Conservation (phyloP, 495 filamentous ascomycete species). For the Penicillium fimorum region DNA sequence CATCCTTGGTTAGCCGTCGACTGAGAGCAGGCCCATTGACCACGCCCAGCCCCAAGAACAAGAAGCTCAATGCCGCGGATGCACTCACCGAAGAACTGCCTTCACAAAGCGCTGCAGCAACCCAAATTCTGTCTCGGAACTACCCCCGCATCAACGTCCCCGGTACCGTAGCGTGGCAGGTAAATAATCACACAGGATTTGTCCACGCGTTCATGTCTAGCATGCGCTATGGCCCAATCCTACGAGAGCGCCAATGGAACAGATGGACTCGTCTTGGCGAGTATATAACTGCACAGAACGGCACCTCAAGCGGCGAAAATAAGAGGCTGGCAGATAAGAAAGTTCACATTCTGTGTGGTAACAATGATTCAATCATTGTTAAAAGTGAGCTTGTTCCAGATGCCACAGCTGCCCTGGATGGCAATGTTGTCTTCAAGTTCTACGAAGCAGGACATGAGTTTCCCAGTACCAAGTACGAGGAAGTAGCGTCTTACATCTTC, state of each 20-base stretch:
- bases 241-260: slow-evolving; percentile 43
- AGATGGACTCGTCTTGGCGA: slow-evolving; percentile 58
- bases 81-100: slow-evolving; percentile 42
- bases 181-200: slow-evolving; percentile 54
- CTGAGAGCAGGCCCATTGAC: slow-evolving; percentile 48
- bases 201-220: slow-evolving; percentile 57
- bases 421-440: slow-evolving; percentile 47
- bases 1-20: slow-evolving; percentile 52
- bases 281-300: slow-evolving; percentile 46
- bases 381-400: slow-evolving; percentile 58
- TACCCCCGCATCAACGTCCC: slow-evolving; percentile 47
- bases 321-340: slow-evolving; percentile 45
- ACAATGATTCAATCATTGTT: slow-evolving; percentile 52
- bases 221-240: slow-evolving; percentile 57
- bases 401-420: slow-evolving; percentile 48
- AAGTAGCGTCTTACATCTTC: slow-evolving; percentile 47
- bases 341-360: slow-evolving; percentile 55
- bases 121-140: slow-evolving; percentile 43
- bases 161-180: slow-evolving; percentile 54
- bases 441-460: slow-evolving; percentile 59
- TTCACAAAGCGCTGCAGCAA: slow-evolving; percentile 33
- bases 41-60: slow-evolving; percentile 34
- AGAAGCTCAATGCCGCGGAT: slow-evolving; percentile 33
- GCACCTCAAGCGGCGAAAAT: slow-evolving; percentile 16
- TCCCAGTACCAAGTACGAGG: slow-evolving; percentile 52